A percentile compares a stretch with the other conserved stretches of the same genome.
These are phyloP conservation scores for Cucurbita ficifolia DNA, from an alignment of 306 rosid genomes.

Conservation along the genomic window DNA sequence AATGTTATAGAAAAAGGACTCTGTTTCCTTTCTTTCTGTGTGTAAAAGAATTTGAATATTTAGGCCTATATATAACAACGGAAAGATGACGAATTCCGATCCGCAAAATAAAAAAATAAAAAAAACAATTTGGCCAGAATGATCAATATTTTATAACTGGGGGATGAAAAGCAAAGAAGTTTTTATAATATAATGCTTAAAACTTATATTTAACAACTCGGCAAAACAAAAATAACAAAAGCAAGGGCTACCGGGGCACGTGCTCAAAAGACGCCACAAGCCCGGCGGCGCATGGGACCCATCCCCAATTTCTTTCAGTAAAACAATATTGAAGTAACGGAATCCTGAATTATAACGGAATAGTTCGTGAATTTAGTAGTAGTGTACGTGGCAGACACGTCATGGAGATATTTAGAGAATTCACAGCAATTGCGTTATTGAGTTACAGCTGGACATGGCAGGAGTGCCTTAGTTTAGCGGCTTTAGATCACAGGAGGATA, in stretches of 20 bases:
- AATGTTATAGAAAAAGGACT: neutral
- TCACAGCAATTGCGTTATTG: neutral
- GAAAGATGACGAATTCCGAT: neutral
- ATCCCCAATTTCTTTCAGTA: too few species aligned
- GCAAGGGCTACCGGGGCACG: neutral
- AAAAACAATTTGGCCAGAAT: neutral
- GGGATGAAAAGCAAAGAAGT: neutral
- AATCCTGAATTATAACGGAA: neutral
- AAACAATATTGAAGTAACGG: neutral
- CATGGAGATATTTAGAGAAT: neutral
- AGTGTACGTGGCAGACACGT: neutral
- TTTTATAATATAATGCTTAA: neutral
- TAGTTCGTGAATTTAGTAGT: neutral
- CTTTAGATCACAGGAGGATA: neutral
- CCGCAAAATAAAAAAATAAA: neutral
- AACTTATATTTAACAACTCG: neutral
- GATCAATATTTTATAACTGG: neutral
- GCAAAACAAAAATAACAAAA: neutral
- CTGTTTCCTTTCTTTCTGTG: neutral
- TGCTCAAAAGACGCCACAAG: neutral
- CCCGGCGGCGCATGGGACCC: slow-evolving; percentile 9
- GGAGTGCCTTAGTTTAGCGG: neutral
- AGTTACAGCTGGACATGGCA: neutral
- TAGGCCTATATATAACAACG: neutral
- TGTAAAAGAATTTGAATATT: neutral